Evolutionary conservation across 768 basidiomycete species (phyloP).

Genomic region (Suillus subluteus): DNA sequence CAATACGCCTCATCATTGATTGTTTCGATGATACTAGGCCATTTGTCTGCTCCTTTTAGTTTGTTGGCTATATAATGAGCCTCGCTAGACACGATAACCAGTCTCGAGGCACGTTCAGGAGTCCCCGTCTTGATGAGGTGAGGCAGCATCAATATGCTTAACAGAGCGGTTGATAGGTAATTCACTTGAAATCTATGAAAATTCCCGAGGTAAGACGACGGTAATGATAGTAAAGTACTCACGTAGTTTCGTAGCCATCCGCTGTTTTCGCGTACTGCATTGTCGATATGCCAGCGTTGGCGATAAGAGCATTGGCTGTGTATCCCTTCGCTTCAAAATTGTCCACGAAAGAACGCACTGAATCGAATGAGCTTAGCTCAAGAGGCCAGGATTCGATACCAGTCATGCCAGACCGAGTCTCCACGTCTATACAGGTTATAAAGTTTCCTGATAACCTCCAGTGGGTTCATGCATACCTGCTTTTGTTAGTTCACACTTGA

Average conservation of each 20-base stretch:
- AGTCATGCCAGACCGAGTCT: constrained; percentile 15
- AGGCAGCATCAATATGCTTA: constrained; percentile 40
- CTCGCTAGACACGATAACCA: constrained; percentile 37
- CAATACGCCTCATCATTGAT: constrained; percentile 34
- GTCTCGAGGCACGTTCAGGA: constrained; percentile 25
- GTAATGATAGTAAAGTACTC: constrained; percentile 14
- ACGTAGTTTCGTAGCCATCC: constrained; percentile 44
- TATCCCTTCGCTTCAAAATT: constrained; percentile 29
- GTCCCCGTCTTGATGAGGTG: constrained; percentile 35
- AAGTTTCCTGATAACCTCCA: neutral
- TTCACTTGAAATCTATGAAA: constrained; percentile 38
- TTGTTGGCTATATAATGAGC: constrained; percentile 23
- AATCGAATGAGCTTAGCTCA: constrained; percentile 37
- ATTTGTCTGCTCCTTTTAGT: constrained; percentile 16
- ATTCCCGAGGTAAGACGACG: neutral
- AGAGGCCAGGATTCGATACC: constrained; percentile 35
- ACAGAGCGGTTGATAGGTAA: constrained; percentile 38
- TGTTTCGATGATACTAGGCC: constrained; percentile 31
- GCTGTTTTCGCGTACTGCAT: constrained; percentile 27
- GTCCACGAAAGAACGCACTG: constrained; percentile 36
- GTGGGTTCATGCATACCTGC: constrained; percentile 18
- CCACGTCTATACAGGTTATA: constrained; percentile 19
- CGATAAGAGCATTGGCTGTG: constrained; percentile 34
- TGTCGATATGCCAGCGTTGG: constrained; percentile 31
- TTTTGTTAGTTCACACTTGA: constrained; percentile 22